A percentile compares a stretch with the other conserved stretches of the same genome.
phyloP scores from a whole-genome alignment of 2,329 filamentous ascomycete genomes.

The Arthroderma sp. region DNA sequence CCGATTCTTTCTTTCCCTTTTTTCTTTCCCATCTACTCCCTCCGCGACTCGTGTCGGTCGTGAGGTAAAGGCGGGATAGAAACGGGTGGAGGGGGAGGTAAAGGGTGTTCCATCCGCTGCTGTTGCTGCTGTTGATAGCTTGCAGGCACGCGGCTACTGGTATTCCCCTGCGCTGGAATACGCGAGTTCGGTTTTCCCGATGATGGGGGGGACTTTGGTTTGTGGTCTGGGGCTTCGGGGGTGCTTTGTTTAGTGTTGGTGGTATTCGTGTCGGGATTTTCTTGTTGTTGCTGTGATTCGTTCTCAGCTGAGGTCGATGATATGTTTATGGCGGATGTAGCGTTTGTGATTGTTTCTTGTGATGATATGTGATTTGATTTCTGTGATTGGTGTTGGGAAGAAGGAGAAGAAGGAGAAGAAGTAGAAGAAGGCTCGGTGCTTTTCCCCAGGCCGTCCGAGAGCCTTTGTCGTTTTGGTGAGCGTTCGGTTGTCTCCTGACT shows the following conservation, averaged over 20 bases:
- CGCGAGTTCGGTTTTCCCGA: background rate
- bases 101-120: constrained; percentile 4
- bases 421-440: background rate
- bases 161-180: background rate
- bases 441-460: background rate
- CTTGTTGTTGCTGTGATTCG: background rate
- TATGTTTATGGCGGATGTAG: constrained; percentile 1
- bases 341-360: background rate
- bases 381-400: background rate
- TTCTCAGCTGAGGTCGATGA: background rate
- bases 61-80: constrained; percentile 3
- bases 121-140: constrained; percentile 3
- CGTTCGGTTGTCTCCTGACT: background rate
- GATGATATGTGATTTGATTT: background rate
- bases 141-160: constrained; percentile 5
- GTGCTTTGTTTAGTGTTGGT: background rate
- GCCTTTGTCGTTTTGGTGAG: constrained; percentile 4
- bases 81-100: constrained; percentile 4
- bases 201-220: background rate
- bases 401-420: background rate
- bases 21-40: background rate
- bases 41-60: too few species aligned
- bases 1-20: background rate
- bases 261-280: background rate
- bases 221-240: background rate